Evolutionary conservation across 345 rosid genomes (phyloP).

Genomic region (Salix koriyanagi): DNA sequence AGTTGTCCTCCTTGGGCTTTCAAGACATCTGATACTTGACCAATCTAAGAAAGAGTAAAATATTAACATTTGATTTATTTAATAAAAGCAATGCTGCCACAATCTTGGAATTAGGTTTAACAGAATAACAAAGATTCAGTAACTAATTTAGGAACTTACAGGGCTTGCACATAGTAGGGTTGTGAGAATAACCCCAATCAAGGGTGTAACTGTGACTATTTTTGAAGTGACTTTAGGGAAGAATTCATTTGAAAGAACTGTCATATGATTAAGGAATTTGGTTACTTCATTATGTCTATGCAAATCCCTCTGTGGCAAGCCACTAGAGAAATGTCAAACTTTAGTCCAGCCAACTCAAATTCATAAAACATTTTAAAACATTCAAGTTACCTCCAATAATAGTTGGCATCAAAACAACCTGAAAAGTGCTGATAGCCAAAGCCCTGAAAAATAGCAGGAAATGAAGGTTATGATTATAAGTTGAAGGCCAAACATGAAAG

Average conservation of each 20-base stretch:
- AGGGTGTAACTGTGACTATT: conserved; percentile 72
- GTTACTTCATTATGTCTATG: neutral
- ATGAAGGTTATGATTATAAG: neutral
- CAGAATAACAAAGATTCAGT: neutral
- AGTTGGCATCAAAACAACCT: conserved; percentile 91
- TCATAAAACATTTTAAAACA: neutral
- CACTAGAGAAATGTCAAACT: conserved; percentile 2
- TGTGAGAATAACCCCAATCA: conserved; percentile 89
- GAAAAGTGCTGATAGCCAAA: conserved; percentile 90
- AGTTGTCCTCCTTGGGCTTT: conserved; percentile 88
- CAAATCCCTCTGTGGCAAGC: neutral
- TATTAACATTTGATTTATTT: conserved; percentile 10
- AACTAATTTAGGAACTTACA: conserved; percentile 43
- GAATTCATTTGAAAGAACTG: conserved; percentile 87
- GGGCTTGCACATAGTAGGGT: conserved; percentile 96
- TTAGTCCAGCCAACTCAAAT: neutral
- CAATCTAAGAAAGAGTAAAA: conserved; percentile 48
- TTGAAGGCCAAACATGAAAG: neutral
- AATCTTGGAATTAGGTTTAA: neutral
- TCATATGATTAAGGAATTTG: conserved; percentile 19
- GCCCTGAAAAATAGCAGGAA: conserved; percentile 51
- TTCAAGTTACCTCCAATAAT: conserved; percentile 60
- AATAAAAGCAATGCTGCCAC: neutral
- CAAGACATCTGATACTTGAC: conserved; percentile 85
- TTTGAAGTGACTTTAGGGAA: conserved; percentile 87